Base-by-base conservation (phyloP, 108 stramenopile species). In the Nitzschia sp. region DNA sequence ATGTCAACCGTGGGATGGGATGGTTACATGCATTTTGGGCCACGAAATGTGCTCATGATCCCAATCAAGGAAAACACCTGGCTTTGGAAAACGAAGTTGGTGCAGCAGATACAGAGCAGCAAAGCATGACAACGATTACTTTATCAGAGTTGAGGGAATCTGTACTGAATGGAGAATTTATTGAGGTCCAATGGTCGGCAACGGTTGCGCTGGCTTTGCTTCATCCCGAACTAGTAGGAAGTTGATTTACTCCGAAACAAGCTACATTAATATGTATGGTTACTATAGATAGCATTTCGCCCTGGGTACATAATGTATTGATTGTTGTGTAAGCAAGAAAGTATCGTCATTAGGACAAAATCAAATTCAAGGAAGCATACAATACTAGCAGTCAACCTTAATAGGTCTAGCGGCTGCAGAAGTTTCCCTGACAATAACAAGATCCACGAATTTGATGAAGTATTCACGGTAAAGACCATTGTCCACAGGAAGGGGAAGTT, bases 131-230 rank as follows among this genome's bases (percentile, higher is more conserved):
- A 59, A 60, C 74, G 9, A 77, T 93, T 44, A 57, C 76, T 7
- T 57, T 87, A 39, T 15, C 42, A 11, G 78, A 88, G 57, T 62
- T 90, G 52, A 67, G 64, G 54, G 43, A 63, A 26, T 63, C 83
- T 29, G 80, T 74, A 21, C 59, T 63, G 58, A 65, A 77, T 10
- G 87, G 87, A 20, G 73, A 78, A 17, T 93, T 93, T 50, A 46
- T 90, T 2, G 92, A 93, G 67, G 87, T 88, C 0, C 89, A 93
- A 59, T 93, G 92, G 92, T 83, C 80, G 11, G 86, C 88, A 37
- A 93, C 87, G 0, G 89, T 90, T 3, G 80, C 88, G 0, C 59
- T 88, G 62, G 89, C 89, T 2, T 63, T 93, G 64, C 61, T 83
- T 43, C 80, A 83, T 41, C 79, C 57, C 43, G 70, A 60, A 21